Percentiles rank a stretch among this genome's conserved stretches.
Conservation (phyloP, 352 stramenopile genomes). For the Phytophthora megakarya region DNA sequence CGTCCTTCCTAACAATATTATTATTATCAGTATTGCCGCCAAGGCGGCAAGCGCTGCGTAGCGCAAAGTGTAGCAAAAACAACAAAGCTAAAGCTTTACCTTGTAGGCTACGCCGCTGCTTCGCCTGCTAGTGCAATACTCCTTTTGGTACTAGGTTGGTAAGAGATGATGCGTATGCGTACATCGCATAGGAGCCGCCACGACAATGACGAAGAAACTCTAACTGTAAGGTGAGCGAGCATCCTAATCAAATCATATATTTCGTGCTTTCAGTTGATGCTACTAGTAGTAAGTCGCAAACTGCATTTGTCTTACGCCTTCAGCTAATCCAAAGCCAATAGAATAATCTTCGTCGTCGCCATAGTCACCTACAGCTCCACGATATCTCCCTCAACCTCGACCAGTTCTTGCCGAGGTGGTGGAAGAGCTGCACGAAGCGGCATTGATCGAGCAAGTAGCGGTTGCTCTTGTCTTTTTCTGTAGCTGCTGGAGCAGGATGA, state of each 20-base stretch:
- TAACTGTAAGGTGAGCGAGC: conserved; percentile 8
- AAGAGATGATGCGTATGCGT: conserved; percentile 20
- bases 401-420: conserved; percentile 46
- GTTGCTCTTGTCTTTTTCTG: conserved; percentile 32
- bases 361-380: conserved; percentile 48
- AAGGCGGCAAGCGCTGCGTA: conserved; percentile 36
- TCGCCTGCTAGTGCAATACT: conserved; percentile 38
- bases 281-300: not conserved
- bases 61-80: conserved; percentile 40
- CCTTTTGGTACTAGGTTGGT: conserved; percentile 37
- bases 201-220: conserved; percentile 4
- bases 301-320: conserved; percentile 3
- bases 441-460: conserved; percentile 36
- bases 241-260: conserved; percentile 39
- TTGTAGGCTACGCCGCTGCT: conserved; percentile 40
- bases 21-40: conserved; percentile 46
- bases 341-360: conserved; percentile 14
- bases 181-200: not conserved
- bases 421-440: conserved; percentile 42
- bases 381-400: conserved; percentile 66
- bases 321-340: conserved; percentile 17
- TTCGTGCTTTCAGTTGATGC: conserved; percentile 26
- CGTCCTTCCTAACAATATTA: conserved; percentile 45
- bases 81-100: conserved; percentile 39
- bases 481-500: conserved; percentile 19